Evolutionary conservation across 2,329 filamentous ascomycete species (phyloP), one percentile per base, ranked within the genome.

Genomic region (Dactylella cylindrospora): DNA sequence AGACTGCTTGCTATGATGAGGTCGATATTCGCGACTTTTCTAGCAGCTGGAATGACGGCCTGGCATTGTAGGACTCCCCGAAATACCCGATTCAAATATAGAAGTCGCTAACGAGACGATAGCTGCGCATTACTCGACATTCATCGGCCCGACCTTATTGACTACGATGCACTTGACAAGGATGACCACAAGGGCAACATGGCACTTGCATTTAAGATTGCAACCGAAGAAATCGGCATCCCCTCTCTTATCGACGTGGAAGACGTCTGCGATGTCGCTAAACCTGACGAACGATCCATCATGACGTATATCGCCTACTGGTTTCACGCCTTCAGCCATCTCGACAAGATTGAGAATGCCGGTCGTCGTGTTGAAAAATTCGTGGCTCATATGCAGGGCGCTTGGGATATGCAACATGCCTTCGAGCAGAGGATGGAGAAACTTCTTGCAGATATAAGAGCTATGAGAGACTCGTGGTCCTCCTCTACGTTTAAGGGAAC

Each of bases 281-380:
- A 93, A 75, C 93, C 93, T 19, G 93, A 98, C 72, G 93, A 98
- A 74, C 85, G 89, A 69, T 94, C 88, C 72, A 79, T 98, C 72
- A 98, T 98, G 93, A 98, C 93, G 0, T 98, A 98, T 74, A 98
- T 98, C 69, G 93, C 93, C 66, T 98, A 98, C 77, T 98, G 93
- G 93, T 98, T 98, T 80, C 93, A 98, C 72, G 93, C 93, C 68
- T 98, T 98, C 73, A 97, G 91, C 23, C 91, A 97, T 71, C 94
- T 98, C 84, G 93, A 98, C 76, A 87, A 91, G 72, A 93, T 98
- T 6, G 93, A 98, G 74, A 98, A 98, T 72, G 93, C 93, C 3
- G 93, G 93, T 3, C 83, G 93, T 64, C 83, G 93, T 67, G 93
- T 98, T 3, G 93, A 98, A 76, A 98, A 98, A 74, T 98, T 98